A percentile compares a stretch with the other conserved stretches of the same genome.
phyloP scores from a whole-genome alignment of 257 asterid genomes.

The Capsicum pubescens region DNA sequence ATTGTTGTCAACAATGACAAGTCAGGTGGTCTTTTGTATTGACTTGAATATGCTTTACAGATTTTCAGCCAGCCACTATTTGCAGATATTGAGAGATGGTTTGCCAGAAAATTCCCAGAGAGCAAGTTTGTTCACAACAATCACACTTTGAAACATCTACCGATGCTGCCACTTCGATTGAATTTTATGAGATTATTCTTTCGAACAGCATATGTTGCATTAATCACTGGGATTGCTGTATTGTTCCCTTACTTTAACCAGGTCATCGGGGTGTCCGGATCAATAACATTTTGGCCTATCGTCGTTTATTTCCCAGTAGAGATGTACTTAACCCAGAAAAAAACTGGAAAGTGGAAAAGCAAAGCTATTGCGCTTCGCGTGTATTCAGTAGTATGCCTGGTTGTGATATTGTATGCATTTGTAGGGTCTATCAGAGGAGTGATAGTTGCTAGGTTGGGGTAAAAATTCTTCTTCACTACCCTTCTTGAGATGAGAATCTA shows the following conservation, averaged over 20 bases:
- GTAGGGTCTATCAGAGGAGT: slow-evolving; percentile 76
- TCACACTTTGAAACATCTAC: slow-evolving; percentile 44
- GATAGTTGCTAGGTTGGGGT: slow-evolving; percentile 52
- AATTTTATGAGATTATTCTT: slow-evolving; percentile 57
- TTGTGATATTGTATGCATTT: slow-evolving; percentile 63
- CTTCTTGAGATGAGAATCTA: neutral
- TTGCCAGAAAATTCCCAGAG: slow-evolving; percentile 49
- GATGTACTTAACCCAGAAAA: slow-evolving; percentile 73
- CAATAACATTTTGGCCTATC: slow-evolving; percentile 78
- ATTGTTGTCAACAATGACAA: neutral
- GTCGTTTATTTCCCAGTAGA: slow-evolving; percentile 79
- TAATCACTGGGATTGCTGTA: slow-evolving; percentile 57
- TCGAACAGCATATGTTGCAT: slow-evolving; percentile 62
- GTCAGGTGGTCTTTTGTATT: neutral
- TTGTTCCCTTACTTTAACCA: slow-evolving; percentile 81
- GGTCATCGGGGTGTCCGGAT: slow-evolving; percentile 76
- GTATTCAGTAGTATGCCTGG: slow-evolving; percentile 49
- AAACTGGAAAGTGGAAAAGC: slow-evolving; percentile 46
- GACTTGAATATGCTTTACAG: slow-evolving; percentile 39
- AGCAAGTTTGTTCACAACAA: slow-evolving; percentile 40
- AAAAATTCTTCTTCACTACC: neutral
- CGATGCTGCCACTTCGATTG: slow-evolving; percentile 41
- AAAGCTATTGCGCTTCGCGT: slow-evolving; percentile 51
- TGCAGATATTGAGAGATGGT: slow-evolving; percentile 59
- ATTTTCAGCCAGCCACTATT: slow-evolving; percentile 75